These are phyloP conservation scores for Ustulina deusta DNA, from an alignment of 2,329 filamentous ascomycete species.

Conservation along the genomic window DNA sequence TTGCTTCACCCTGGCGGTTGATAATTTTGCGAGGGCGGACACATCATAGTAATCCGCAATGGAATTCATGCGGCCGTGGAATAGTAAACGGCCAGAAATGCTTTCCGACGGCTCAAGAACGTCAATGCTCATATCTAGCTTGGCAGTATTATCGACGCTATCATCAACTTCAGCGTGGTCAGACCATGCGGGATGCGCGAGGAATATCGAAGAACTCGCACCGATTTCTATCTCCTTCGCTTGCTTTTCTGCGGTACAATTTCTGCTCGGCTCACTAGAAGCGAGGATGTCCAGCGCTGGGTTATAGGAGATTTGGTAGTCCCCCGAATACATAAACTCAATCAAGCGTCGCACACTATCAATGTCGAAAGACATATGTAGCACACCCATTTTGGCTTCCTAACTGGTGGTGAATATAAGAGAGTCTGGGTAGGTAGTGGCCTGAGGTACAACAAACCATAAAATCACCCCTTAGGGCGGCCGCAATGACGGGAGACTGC, in stretches of 20 bases:
- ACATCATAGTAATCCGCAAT: constrained; percentile 33
- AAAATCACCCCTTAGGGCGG: constrained; percentile 18
- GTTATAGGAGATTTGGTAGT: constrained; percentile 8
- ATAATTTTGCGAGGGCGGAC: neutral
- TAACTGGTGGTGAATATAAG: neutral
- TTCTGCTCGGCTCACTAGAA: neutral
- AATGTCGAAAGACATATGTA: constrained; percentile 23
- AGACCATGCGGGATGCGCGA: neutral
- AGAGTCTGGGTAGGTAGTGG: neutral
- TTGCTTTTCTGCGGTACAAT: neutral
- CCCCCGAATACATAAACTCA: constrained; percentile 26
- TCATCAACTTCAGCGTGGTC: neutral
- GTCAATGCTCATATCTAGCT: neutral
- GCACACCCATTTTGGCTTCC: constrained; percentile 17
- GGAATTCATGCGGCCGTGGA: constrained; percentile 24
- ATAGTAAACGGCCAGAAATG: constrained; percentile 13
- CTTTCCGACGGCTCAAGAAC: neutral
- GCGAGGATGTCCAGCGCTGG: neutral
- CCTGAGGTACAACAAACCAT: constrained; percentile 17
- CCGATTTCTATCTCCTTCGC: neutral
- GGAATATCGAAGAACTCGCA: neutral
- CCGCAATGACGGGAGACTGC: constrained; percentile 26
- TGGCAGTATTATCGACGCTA: neutral
- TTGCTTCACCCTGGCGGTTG: neutral
- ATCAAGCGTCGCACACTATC: constrained; percentile 24